A percentile compares a stretch with the other conserved stretches of the same genome.
phyloP scores from a whole-genome alignment of 164 flowering plant genomes.

The Umbellularia californica region DNA sequence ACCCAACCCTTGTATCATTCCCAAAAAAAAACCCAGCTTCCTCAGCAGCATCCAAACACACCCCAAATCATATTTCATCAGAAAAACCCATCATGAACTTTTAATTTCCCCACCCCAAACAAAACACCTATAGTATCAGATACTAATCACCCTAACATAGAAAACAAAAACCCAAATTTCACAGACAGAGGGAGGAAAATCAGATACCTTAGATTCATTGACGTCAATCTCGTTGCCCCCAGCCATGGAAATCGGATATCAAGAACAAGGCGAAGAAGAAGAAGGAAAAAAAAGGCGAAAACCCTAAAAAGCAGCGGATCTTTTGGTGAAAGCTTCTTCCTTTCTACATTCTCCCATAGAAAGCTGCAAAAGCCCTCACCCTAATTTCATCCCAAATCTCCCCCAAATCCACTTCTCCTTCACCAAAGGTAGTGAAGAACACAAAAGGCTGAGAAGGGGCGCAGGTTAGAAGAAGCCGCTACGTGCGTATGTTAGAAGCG shows the following conservation, averaged over 20 bases:
- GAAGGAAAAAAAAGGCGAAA: neutral
- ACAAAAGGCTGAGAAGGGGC: neutral
- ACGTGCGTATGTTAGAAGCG: neutral
- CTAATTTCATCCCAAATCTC: neutral
- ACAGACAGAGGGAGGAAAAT: neutral
- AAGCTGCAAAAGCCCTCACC: neutral
- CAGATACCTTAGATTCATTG: conserved; percentile 55
- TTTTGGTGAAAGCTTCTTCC: neutral
- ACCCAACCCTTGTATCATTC: too few relatives aligned
- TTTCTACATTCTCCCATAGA: neutral
- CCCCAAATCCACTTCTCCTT: neutral
- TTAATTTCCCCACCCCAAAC: neutral
- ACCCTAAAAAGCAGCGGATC: neutral
- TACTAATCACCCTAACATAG: neutral
- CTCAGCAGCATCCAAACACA: neutral
- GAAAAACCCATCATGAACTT: neutral
- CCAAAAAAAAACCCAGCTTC: neutral
- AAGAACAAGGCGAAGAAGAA: too few relatives aligned
- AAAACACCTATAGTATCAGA: neutral
- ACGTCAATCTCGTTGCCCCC: conserved; percentile 48
- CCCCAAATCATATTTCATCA: neutral
- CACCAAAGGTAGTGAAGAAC: neutral
- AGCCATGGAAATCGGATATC: conserved; percentile 33
- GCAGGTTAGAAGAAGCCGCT: neutral
- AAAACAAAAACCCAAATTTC: neutral